A percentile compares a stretch with the other conserved stretches of the same genome.
These are phyloP conservation scores for Harrya chromipes DNA, from an alignment of 768 basidiomycete species.

Conservation along the genomic window DNA sequence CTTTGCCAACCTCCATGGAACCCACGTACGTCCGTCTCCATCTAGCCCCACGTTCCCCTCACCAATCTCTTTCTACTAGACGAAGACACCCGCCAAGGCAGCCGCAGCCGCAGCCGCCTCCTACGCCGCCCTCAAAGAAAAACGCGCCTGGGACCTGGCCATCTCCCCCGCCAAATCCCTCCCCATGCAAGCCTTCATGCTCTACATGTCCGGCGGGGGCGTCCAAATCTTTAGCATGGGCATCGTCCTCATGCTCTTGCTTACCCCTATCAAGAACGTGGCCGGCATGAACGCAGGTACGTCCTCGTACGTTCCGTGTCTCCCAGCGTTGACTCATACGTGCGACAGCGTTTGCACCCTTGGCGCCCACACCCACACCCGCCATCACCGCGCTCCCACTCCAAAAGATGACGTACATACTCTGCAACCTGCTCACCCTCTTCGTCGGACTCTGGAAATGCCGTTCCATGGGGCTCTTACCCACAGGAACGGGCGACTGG, in stretches of 20 bases:
- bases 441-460: slow-evolving; percentile 92
- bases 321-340: too few relatives aligned
- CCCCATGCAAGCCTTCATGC: slow-evolving; percentile 97
- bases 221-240: slow-evolving; percentile 98
- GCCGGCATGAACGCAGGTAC: slow-evolving; percentile 73
- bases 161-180: slow-evolving; percentile 83
- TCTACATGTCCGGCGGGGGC: slow-evolving; percentile 96
- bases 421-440: slow-evolving; percentile 75
- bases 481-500: slow-evolving; percentile 92
- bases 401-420: slow-evolving; percentile 69
- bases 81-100: slow-evolving; percentile 39
- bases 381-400: slow-evolving; percentile 51
- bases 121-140: slow-evolving; percentile 68
- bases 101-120: slow-evolving; percentile 38
- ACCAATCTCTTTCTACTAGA: slow-evolving; percentile 32
- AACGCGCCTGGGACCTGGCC: slow-evolving; percentile 84
- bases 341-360: slow-evolving; percentile 66
- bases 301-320: too few relatives aligned
- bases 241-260: slow-evolving; percentile 89
- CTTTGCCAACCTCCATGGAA: slow-evolving; percentile 49
- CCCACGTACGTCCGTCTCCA: slow-evolving; percentile 11
- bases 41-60: neutral
- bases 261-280: slow-evolving; percentile 82
- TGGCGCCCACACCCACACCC: slow-evolving; percentile 46
- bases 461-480: slow-evolving; percentile 86